Evolutionary conservation across 441 rosid species (phyloP).

Genomic region (Flueggea neowawraea): DNA sequence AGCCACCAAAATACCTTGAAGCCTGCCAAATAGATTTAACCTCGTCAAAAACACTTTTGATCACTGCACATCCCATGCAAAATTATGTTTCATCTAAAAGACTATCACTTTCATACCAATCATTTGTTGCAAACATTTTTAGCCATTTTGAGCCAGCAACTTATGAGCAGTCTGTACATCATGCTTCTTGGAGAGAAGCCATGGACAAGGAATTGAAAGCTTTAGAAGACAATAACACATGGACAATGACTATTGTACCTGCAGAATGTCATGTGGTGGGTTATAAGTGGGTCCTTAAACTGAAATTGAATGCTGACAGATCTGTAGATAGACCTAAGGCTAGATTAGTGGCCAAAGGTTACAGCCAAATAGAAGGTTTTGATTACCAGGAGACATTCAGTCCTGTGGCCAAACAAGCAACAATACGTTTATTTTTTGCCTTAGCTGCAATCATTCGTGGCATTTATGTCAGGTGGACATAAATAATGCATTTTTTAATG

Average conservation of each 20-base stretch:
- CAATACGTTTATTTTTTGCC: background rate
- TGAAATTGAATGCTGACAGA: slow-evolving; percentile 1
- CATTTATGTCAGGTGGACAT: background rate
- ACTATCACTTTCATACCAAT: too few relatives aligned
- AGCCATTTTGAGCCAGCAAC: background rate
- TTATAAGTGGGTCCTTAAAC: slow-evolving; percentile 3
- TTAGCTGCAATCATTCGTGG: background rate
- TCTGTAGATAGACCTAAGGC: background rate
- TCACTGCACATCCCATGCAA: too few relatives aligned
- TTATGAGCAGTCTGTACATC: background rate
- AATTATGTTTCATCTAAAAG: too few relatives aligned
- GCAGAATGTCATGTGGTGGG: background rate
- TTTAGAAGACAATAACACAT: slow-evolving; percentile 6
- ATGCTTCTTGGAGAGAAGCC: slow-evolving; percentile 1
- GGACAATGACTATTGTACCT: background rate
- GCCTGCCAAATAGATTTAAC: too few relatives aligned
- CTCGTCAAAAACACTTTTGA: too few relatives aligned
- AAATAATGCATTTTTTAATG: slow-evolving; percentile 7
- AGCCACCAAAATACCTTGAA: too few relatives aligned
- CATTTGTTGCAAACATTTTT: too few relatives aligned
- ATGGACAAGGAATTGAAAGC: slow-evolving; percentile 1
- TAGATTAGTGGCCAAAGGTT: slow-evolving; percentile 4
- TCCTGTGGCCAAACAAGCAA: background rate
- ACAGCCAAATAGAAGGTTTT: slow-evolving; percentile 1
- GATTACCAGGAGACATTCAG: background rate